Percentiles rank a stretch among this genome's conserved stretches.
phyloP scores from a whole-genome alignment of 139 green algal species.

The Yamagishiella unicocca region DNA sequence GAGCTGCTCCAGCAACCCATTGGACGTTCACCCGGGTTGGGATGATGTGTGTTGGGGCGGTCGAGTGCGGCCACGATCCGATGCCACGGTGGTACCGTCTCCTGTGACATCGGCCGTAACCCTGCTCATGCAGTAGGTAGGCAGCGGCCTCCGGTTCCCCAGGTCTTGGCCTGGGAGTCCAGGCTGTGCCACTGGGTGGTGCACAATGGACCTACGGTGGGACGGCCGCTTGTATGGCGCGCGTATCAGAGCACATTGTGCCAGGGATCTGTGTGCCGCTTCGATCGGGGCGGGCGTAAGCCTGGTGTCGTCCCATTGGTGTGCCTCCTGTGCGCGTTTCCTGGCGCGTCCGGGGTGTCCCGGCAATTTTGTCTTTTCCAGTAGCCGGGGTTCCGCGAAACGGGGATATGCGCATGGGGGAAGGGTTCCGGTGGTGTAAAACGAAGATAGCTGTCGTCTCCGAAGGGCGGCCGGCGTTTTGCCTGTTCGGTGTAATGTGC shows the following conservation, averaged over 20 bases:
- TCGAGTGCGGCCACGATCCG: no score
- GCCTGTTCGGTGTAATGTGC: neutral
- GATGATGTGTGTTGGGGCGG: no score
- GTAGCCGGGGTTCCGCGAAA: neutral
- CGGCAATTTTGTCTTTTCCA: constrained; percentile 28
- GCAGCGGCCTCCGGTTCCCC: neutral
- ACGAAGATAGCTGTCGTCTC: neutral
- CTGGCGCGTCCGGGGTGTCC: neutral
- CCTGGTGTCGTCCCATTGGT: neutral
- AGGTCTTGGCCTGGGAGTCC: neutral
- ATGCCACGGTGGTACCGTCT: no score
- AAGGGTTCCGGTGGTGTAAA: no score
- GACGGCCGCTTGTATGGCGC: neutral
- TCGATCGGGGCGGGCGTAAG: neutral
- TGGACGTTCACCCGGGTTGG: no score
- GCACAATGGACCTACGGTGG: neutral
- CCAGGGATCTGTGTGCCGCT: neutral
- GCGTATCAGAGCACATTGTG: no score
- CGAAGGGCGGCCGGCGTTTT: neutral
- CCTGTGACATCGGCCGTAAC: neutral
- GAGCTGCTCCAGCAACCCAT: no score
- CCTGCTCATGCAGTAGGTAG: neutral
- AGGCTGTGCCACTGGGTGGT: neutral
- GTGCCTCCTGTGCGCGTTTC: neutral
- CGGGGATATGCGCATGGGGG: neutral